Evolutionary conservation across 1,139 yeast genomes (phyloP).

Genomic region (Geotrichum phurueaensis): DNA sequence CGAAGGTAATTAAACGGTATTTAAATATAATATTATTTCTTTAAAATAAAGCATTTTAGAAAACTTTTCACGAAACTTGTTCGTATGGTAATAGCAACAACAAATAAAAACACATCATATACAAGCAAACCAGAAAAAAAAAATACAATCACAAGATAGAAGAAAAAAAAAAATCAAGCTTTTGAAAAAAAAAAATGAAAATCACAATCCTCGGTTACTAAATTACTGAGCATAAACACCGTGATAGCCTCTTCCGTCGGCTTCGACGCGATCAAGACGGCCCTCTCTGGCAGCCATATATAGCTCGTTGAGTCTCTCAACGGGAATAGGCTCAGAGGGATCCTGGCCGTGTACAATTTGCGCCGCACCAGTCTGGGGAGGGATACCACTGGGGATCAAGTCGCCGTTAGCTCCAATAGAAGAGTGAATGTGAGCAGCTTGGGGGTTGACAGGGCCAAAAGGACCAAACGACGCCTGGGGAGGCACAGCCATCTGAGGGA

Average conservation of each 20-base stretch:
- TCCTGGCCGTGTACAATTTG: conserved; percentile 30
- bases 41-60: neutral
- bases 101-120: neutral
- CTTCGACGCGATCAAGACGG: conserved; percentile 44
- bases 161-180: neutral
- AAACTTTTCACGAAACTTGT: conserved; percentile 1
- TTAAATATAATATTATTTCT: neutral
- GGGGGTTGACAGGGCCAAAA: conserved; percentile 38
- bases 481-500: conserved; percentile 33
- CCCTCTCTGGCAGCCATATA: conserved; percentile 47
- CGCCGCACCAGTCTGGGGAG: conserved; percentile 22
- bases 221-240: conserved; percentile 38
- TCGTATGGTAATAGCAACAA: neutral
- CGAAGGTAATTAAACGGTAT: conserved; percentile 15
- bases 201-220: neutral
- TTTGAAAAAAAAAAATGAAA: neutral
- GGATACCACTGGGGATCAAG: conserved; percentile 14
- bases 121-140: neutral
- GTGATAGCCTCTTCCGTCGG: conserved; percentile 41
- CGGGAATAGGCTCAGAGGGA: conserved; percentile 37
- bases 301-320: conserved; percentile 43
- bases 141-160: neutral
- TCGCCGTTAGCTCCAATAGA: conserved; percentile 4
- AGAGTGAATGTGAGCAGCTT: conserved; percentile 32
- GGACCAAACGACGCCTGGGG: conserved; percentile 33